A percentile compares a stretch with the other conserved stretches of the same genome.
Conservation (phyloP, 345 rosid species). For the Iberis pinnata region DNA sequence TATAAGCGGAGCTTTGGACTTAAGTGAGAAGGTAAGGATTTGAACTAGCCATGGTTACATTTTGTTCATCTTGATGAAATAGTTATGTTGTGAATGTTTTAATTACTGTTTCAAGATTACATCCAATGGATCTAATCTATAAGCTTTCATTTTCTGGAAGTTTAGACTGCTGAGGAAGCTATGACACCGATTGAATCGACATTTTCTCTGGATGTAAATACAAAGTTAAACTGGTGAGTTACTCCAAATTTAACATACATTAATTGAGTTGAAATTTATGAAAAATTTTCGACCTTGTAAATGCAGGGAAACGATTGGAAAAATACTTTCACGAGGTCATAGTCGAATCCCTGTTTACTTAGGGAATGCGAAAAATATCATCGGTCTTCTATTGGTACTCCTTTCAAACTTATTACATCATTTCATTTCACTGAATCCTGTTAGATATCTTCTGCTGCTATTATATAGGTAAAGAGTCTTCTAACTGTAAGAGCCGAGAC, state of each 20-base stretch:
- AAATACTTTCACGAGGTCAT: slow-evolving; percentile 72
- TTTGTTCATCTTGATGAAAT: neutral
- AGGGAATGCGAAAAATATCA: slow-evolving; percentile 61
- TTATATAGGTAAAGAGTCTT: slow-evolving; percentile 63
- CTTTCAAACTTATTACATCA: slow-evolving; percentile 10
- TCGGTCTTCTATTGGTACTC: slow-evolving; percentile 73
- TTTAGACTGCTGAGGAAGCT: slow-evolving; percentile 81
- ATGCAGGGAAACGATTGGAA: slow-evolving; percentile 78
- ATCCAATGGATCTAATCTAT: neutral
- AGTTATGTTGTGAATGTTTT: neutral
- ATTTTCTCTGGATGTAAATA: slow-evolving; percentile 71
- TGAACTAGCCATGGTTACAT: neutral
- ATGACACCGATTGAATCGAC: slow-evolving; percentile 89
- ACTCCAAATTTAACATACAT: no score
- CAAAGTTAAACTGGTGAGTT: slow-evolving; percentile 72
- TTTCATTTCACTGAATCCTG: slow-evolving; percentile 6
- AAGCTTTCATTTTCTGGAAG: slow-evolving; percentile 18
- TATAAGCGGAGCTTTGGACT: slow-evolving; percentile 93
- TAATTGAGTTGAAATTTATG: neutral
- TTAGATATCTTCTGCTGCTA: slow-evolving; percentile 4
- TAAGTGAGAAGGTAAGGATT: slow-evolving; percentile 70
- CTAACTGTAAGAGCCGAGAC: slow-evolving; percentile 74
- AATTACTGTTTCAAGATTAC: no score
- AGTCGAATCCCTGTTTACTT: slow-evolving; percentile 72
- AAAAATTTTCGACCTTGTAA: slow-evolving; percentile 17